Evolutionary conservation across 495 filamentous ascomycete genomes (phyloP).

Genomic region (Talaromyces nanjingensis): DNA sequence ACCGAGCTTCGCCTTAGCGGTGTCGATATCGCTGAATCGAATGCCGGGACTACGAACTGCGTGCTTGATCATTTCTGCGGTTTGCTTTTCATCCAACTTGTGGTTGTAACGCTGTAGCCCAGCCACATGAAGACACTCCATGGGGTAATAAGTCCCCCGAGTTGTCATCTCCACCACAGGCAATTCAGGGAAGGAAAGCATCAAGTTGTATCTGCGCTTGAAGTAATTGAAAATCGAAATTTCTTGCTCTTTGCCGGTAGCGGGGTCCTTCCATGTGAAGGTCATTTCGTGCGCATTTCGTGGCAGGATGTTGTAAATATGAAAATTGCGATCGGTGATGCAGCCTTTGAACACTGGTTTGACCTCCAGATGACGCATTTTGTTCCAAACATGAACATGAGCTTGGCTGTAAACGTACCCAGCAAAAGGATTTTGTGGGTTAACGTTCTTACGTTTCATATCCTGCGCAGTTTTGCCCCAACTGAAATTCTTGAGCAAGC

Average conservation of each 20-base stretch:
- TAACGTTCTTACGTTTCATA: background rate
- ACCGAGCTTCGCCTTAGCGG: conserved; percentile 58
- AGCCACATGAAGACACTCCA: conserved; percentile 62
- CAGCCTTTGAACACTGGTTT: background rate
- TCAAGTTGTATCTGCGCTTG: conserved; percentile 51
- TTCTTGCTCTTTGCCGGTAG: conserved; percentile 27
- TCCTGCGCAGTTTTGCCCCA: conserved; percentile 2
- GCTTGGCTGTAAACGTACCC: background rate
- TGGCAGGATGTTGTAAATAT: conserved; percentile 17
- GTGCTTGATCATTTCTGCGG: conserved; percentile 79
- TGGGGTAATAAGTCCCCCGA: conserved; percentile 60
- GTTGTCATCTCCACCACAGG: conserved; percentile 68
- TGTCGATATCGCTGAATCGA: conserved; percentile 54
- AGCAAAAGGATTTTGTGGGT: background rate
- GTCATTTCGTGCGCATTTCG: conserved; percentile 30
- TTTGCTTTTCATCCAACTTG: conserved; percentile 66
- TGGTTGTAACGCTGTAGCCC: conserved; percentile 68
- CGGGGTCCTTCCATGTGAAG: conserved; percentile 35
- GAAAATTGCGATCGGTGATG: background rate
- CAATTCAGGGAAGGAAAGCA: conserved; percentile 45
- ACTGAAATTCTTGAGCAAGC: background rate
- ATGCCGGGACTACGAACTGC: conserved; percentile 58
- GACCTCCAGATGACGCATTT: conserved; percentile 1
- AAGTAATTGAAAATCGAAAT: conserved; percentile 65
- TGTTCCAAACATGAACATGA: background rate